These are phyloP conservation scores for Fomitopsis betulina DNA, from an alignment of 1,284 basidiomycete genomes.

Conservation along the genomic window DNA sequence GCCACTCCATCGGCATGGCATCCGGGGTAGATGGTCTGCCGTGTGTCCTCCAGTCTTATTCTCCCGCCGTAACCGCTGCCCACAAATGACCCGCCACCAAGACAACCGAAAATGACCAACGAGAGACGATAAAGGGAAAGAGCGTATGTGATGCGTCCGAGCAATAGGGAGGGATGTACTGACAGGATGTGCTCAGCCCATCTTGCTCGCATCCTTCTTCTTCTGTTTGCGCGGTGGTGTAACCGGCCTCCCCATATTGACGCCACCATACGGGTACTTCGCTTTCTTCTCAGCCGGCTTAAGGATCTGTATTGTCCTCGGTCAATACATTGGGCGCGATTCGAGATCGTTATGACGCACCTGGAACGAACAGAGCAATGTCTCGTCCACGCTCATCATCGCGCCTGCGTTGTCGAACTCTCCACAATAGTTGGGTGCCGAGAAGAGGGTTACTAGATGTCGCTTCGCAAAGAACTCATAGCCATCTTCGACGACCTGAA, in stretches of 20 bases:
- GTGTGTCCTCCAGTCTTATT: slow-evolving; percentile 7
- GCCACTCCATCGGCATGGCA: not conserved
- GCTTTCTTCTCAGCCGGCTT: slow-evolving; percentile 99
- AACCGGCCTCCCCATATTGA: slow-evolving; percentile 75
- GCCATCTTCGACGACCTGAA: slow-evolving; percentile 94
- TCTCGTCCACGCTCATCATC: slow-evolving; percentile 99
- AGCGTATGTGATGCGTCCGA: slow-evolving; percentile 22
- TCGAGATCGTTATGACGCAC: slow-evolving; percentile 40
- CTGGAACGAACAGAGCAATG: slow-evolving; percentile 97
- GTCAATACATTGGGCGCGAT: not conserved
- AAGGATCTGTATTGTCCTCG: slow-evolving; percentile 65
- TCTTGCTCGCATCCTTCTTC: slow-evolving; percentile 75
- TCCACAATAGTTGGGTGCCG: slow-evolving; percentile 96
- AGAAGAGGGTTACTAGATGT: slow-evolving; percentile 96
- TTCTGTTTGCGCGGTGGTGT: slow-evolving; percentile 83
- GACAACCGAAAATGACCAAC: slow-evolving; percentile 17
- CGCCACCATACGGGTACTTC: slow-evolving; percentile 83
- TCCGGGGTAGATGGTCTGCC: not conserved
- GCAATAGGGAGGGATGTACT: slow-evolving; percentile 21
- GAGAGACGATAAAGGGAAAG: slow-evolving; percentile 19
- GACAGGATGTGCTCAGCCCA: slow-evolving; percentile 42
- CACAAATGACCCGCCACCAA: slow-evolving; percentile 14
- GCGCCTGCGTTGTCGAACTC: slow-evolving; percentile 99
- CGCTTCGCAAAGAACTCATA: slow-evolving; percentile 99
- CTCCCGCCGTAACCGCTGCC: slow-evolving; percentile 14